Base-by-base conservation (phyloP, 192 early-diverging fungal genomes). In the Paraglomus occultum region DNA sequence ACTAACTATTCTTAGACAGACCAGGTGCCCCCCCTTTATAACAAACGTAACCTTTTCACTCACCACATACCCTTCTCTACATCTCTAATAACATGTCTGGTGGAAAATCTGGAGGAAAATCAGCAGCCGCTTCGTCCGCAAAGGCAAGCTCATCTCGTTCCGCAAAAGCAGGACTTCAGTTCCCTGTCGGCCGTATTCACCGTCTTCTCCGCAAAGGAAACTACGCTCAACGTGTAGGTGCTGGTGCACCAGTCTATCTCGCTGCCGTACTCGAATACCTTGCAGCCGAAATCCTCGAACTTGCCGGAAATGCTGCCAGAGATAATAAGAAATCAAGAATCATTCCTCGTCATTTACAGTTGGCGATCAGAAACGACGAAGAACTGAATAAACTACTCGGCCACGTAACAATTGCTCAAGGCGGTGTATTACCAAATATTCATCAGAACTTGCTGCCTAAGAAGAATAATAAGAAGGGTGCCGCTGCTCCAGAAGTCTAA, bases 111-210 rank as follows among this genome's bases (percentile, higher is more conserved):
- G 88, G 88, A 79, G 88, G 88, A 74, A 89, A 89, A 79, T 83
- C 88, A 81, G 82, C 83, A 76, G 75, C 78, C 51, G 74, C 80
- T 62, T 77, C 82, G 76, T 58, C 71, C 15, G 18, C 80, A 71
- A 84, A 92, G 80, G 91, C 90, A 62, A 76, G 74, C 42, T 77
- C 75, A 72, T 78, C 82, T 61, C 89, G 93, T 73, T 95, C 93
- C 42, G 80, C 88, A 76, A 89, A 90, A 79, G 95, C 93, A 74
- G 95, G 93, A 81, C 91, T 95, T 76, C 92, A 94, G 82, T 97
- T 97, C 90, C 95, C 94, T 73, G 94, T 95, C 74, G 93, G 93
- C 76, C 93, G 95, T 92, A 91, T 96, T 80, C 93, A 96, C 84
- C 91, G 93, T 87, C 87, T 93, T 63, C 86, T 97, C 58, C 87